Conservation (phyloP, 2,329 filamentous ascomycete genomes). For the Ramularia endophylla region DNA sequence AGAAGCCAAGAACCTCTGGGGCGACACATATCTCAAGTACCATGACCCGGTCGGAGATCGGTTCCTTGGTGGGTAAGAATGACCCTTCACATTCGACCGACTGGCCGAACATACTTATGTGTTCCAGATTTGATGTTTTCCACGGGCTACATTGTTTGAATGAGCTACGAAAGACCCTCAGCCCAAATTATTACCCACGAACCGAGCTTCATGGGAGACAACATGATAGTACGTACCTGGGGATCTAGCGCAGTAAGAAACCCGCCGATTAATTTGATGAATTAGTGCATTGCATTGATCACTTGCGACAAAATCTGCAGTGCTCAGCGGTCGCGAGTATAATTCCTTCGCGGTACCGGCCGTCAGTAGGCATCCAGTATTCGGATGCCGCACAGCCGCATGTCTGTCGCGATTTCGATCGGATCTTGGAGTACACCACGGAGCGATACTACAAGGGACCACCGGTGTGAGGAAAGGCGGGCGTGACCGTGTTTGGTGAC, state of each 20-base stretch:
- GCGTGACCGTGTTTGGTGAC: too few relatives aligned
- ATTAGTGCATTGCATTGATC: constrained; percentile 4
- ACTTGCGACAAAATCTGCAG: constrained; percentile 3
- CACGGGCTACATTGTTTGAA: constrained; percentile 5
- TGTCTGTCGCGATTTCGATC: constrained; percentile 2
- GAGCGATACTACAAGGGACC: too few relatives aligned
- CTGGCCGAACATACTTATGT: background rate
- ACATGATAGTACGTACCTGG: too few relatives aligned
- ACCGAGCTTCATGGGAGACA: background rate
- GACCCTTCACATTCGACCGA: too few relatives aligned
- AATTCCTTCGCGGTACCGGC: constrained; percentile 1
- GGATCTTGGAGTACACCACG: constrained; percentile 1
- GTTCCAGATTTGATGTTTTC: constrained; percentile 4
- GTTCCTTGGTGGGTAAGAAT: background rate
- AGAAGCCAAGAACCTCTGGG: constrained; percentile 4
- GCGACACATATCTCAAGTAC: background rate
- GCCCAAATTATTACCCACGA: constrained; percentile 1
- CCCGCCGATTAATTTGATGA: too few relatives aligned
- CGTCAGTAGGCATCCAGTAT: constrained; percentile 3
- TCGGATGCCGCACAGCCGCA: constrained; percentile 4
- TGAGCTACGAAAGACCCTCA: constrained; percentile 4
- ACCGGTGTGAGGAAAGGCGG: too few relatives aligned
- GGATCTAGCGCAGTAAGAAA: too few relatives aligned
- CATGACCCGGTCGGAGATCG: background rate
- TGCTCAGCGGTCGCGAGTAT: constrained; percentile 5